Evolutionary conservation across 257 asterid genomes (phyloP).

Genomic region (Solanum pennellii): DNA sequence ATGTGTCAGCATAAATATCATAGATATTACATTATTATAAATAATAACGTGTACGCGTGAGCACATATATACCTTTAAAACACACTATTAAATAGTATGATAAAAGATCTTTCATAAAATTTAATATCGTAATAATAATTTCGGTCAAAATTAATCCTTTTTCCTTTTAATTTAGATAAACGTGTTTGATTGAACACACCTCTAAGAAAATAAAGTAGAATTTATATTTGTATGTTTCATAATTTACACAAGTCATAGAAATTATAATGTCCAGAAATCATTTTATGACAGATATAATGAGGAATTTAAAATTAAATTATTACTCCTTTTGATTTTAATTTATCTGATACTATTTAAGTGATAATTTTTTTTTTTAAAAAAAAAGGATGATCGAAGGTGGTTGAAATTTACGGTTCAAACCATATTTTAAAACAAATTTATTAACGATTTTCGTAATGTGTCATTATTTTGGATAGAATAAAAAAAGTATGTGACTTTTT

Average conservation of each 20-base stretch:
- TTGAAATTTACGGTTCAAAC: background rate
- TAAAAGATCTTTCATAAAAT: too few species aligned
- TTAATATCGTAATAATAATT: too few species aligned
- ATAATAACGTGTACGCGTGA: too few species aligned
- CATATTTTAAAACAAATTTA: background rate
- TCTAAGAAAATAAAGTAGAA: too few species aligned
- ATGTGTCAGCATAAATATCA: too few species aligned
- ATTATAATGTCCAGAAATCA: background rate
- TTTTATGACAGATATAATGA: background rate
- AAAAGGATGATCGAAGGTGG: background rate
- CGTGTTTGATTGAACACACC: background rate
- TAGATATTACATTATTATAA: fast-evolving
- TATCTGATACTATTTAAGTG: background rate
- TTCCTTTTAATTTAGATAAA: background rate
- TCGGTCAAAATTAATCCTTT: too few species aligned
- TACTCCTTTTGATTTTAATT: fast-evolving
- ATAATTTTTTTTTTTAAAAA: fast-evolving
- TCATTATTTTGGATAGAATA: background rate
- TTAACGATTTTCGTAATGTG: background rate
- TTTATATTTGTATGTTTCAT: background rate
- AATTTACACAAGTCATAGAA: background rate
- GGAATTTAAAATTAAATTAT: background rate
- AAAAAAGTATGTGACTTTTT: background rate
- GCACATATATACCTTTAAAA: too few species aligned
- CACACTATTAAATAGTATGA: fast-evolving